A percentile compares a stretch with the other conserved stretches of the same genome.
Conservation (phyloP, 257 asterid species). For the Catharanthus roseus region DNA sequence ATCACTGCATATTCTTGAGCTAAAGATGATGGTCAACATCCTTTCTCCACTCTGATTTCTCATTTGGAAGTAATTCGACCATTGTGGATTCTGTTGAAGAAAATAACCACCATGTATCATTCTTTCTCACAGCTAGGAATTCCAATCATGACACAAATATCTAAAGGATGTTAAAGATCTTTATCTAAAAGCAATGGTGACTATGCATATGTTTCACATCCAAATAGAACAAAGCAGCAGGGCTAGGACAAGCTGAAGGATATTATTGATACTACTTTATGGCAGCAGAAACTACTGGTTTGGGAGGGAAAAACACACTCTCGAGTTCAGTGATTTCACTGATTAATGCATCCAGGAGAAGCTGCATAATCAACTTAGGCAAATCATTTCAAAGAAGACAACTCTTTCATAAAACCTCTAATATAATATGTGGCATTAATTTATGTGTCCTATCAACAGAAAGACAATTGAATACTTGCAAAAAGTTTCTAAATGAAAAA, state of each 20-base stretch:
- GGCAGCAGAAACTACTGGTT: background rate
- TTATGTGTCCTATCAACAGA: background rate
- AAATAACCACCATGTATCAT: background rate
- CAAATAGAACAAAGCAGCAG: background rate
- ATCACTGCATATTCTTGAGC: constrained; percentile 53
- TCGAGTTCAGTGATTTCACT: background rate
- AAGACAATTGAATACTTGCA: background rate
- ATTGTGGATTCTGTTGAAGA: constrained; percentile 38
- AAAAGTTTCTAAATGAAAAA: background rate
- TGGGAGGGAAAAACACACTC: background rate
- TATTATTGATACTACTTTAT: background rate
- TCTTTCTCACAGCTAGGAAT: background rate
- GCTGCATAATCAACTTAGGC: background rate
- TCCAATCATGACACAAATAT: background rate
- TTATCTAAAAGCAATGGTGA: background rate
- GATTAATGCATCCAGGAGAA: background rate
- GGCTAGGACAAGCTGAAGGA: background rate
- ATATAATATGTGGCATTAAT: background rate
- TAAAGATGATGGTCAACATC: constrained; percentile 56
- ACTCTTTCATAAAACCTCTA: background rate
- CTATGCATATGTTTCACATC: background rate
- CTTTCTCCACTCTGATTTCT: constrained; percentile 28
- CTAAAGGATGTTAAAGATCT: background rate
- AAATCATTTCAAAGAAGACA: background rate
- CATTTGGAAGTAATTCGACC: constrained; percentile 28